Percentiles rank a stretch among this genome's conserved stretches.
These are phyloP conservation scores for Glutinoglossum americanum DNA, from an alignment of 495 filamentous ascomycete genomes.

Conservation along the genomic window DNA sequence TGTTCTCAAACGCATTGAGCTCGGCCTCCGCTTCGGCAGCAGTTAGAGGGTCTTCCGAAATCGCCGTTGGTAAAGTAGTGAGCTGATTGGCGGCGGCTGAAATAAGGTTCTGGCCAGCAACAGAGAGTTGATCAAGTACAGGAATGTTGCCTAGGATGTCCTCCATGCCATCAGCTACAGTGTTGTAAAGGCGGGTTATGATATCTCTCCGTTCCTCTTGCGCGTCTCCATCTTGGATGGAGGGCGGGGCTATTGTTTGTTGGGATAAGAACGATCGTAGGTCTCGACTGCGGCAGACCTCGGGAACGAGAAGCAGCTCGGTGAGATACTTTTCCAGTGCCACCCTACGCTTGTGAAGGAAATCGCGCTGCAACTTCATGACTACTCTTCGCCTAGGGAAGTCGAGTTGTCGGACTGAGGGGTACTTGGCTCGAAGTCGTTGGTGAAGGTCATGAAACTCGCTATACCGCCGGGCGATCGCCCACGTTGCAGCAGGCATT, in stretches of 20 bases:
- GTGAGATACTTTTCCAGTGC: slow-evolving; percentile 73
- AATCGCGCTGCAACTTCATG: slow-evolving; percentile 89
- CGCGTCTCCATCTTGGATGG: slow-evolving; percentile 21
- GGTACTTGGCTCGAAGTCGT: slow-evolving; percentile 61
- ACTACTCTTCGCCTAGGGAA: slow-evolving; percentile 83
- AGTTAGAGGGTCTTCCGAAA: slow-evolving; percentile 38
- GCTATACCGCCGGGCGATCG: slow-evolving; percentile 42
- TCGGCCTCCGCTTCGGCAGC: slow-evolving; percentile 87
- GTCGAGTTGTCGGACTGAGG: slow-evolving; percentile 68
- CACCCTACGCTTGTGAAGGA: slow-evolving; percentile 66
- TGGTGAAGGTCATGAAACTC: slow-evolving; percentile 94
- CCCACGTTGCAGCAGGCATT: slow-evolving; percentile 24
- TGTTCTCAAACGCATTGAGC: slow-evolving; percentile 77
- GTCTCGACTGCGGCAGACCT: slow-evolving; percentile 84
- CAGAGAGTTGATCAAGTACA: slow-evolving; percentile 80
- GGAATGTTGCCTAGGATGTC: slow-evolving; percentile 91
- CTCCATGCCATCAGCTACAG: slow-evolving; percentile 93
- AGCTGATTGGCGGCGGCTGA: slow-evolving; percentile 59
- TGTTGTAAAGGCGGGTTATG: slow-evolving; percentile 85
- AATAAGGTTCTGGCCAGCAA: slow-evolving; percentile 82
- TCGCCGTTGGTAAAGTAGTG: slow-evolving; percentile 26
- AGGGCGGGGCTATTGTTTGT: slow-evolving; percentile 42
- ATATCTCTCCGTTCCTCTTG: slow-evolving; percentile 62
- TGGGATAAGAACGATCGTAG: slow-evolving; percentile 87
- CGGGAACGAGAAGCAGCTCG: slow-evolving; percentile 61